Base-by-base conservation (phyloP, 495 filamentous ascomycete genomes). In the Rhypophila decipiens region DNA sequence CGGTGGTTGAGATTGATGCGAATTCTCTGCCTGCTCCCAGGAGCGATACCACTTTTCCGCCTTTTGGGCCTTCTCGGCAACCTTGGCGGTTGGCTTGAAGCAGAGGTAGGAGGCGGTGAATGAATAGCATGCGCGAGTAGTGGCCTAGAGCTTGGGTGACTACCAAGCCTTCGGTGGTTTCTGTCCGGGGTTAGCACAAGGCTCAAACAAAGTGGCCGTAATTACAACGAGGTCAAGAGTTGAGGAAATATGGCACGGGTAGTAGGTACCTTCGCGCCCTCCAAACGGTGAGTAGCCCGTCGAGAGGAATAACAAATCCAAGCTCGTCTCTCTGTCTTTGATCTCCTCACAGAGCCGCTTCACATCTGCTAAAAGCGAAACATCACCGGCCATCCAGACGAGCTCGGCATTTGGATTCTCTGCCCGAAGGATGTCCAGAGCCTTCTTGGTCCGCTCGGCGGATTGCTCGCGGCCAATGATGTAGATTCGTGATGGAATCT, bases 241-340 rank as follows among this genome's bases (percentile, higher is more conserved):
- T 7, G 7, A 31, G 13, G 27, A 31, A 7, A 31, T 7, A 13
- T 7, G 27, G 27, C 7, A 31, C 7, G 13, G 27, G 27, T 7
- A 31, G 13, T 7, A 31, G 7, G 7, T 31, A 31, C 27, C 27
- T 8, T 39, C 33, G 17, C 65, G 59, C 13, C 27, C 42, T 20
- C 55, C 61, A 18, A 66, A 61, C 11, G 67, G 58, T 4, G 64
- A 61, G 53, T 63, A 71, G 2, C 68, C 68, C 17, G 65, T 51
- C 8, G 61, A 63, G 15, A 70, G 51, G 47, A 68, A 67, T n/a
- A 71, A 47, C 11, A 65, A 22, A 43, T 67, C 68, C 44, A 70
- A 36, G 13, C 35, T 37, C 2, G 53, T 47, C 47, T 71, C 67
- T 15, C 37, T 50, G 19, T 24, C 34, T 46, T 58, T 56, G 49